Evolutionary conservation across 371 early-diverging fungal species (phyloP).

Genomic region (Smittium culicis): DNA sequence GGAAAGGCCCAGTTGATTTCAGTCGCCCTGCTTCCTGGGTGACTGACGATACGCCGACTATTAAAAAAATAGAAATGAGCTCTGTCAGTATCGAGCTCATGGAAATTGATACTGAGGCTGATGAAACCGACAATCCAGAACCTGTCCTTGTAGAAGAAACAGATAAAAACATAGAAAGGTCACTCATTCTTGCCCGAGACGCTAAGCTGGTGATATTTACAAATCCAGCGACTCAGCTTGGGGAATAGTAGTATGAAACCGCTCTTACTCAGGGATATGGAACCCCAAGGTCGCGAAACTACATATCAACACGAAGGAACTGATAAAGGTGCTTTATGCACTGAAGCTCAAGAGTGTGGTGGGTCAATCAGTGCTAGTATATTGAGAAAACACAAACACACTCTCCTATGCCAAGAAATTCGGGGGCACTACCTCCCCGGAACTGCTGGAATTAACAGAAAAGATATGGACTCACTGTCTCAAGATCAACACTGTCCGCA

Average conservation of each 20-base stretch:
- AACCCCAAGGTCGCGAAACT: neutral
- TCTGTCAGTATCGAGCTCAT: too few relatives aligned
- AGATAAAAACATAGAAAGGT: neutral
- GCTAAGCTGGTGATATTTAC: neutral
- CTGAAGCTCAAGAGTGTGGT: neutral
- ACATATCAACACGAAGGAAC: neutral
- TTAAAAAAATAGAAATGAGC: too few relatives aligned
- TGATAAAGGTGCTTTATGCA: neutral
- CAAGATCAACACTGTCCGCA: neutral
- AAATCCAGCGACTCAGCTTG: neutral
- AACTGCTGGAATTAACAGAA: neutral
- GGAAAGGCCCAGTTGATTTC: too few relatives aligned
- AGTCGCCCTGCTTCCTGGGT: too few relatives aligned
- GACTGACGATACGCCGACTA: too few relatives aligned
- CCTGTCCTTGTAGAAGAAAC: neutral
- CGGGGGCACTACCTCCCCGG: neutral
- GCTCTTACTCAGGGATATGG: neutral
- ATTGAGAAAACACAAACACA: neutral
- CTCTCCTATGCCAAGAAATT: constrained; percentile 1
- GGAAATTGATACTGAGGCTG: neutral
- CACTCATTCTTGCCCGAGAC: neutral
- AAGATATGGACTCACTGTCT: constrained; percentile 2
- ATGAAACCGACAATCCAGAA: neutral
- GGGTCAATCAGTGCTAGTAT: neutral
- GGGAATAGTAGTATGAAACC: neutral